Conservation (phyloP, 73 alveolate genomes). For the Effrenium voratum region DNA sequence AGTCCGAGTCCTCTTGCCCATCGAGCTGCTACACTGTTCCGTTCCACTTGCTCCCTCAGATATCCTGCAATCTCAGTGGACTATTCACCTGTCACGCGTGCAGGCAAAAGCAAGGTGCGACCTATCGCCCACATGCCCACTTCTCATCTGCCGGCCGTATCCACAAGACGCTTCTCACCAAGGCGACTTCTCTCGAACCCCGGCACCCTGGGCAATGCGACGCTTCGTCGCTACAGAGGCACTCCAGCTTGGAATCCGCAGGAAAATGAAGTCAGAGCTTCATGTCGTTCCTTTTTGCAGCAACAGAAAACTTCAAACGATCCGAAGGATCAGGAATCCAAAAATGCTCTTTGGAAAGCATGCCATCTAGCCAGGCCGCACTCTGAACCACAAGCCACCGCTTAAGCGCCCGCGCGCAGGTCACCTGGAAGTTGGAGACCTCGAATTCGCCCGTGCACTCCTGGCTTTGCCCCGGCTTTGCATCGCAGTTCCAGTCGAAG, state of each 20-base stretch:
- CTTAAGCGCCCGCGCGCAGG: slow-evolving; percentile 21
- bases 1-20: not conserved
- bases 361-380: not conserved
- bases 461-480: not conserved
- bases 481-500: too few relatives aligned
- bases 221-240: not conserved
- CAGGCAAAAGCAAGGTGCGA: not conserved
- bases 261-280: not conserved
- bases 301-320: not conserved
- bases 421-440: slow-evolving; percentile 32
- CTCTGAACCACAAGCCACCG: not conserved
- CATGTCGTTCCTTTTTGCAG: too few relatives aligned
- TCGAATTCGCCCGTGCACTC: slow-evolving; percentile 81
- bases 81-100: not conserved
- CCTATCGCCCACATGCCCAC: not conserved
- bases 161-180: not conserved
- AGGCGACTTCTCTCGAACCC: too few relatives aligned
- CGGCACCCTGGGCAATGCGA: not conserved
- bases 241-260: not conserved
- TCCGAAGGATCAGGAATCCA: not conserved
- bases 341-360: not conserved
- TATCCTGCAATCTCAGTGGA: not conserved
- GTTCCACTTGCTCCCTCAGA: not conserved
- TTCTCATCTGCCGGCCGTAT: not conserved
- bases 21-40: not conserved